Conservation (phyloP, 805 yeast species). For the Cyberlindnera lachancei region DNA sequence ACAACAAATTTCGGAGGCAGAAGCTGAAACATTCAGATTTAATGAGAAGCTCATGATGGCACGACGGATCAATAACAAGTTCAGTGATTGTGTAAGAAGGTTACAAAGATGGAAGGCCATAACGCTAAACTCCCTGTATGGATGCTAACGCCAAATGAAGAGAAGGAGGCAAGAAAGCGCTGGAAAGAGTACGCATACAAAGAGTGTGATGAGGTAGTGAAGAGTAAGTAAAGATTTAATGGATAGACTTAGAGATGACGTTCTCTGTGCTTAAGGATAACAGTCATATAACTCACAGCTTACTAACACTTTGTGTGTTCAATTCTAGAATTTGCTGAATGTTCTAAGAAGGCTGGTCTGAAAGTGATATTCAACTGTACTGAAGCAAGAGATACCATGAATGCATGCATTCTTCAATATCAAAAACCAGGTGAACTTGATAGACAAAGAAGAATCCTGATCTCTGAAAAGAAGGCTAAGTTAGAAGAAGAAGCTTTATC, state of each 20-base stretch:
- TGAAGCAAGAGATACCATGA: constrained; percentile 47
- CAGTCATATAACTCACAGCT: neutral
- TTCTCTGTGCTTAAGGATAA: constrained; percentile 23
- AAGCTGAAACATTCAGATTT: too few species aligned
- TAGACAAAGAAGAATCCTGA: constrained; percentile 56
- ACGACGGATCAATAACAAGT: too few species aligned
- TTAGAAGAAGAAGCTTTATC: too few species aligned
- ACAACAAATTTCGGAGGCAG: too few species aligned
- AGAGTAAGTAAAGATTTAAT: constrained; percentile 32
- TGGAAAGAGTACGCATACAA: constrained; percentile 64
- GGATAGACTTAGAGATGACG: constrained; percentile 20
- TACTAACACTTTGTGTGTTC: constrained; percentile 59
- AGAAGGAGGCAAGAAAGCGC: constrained; percentile 60
- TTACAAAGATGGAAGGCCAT: constrained; percentile 21
- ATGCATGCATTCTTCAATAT: constrained; percentile 52
- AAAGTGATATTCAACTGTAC: constrained; percentile 64
- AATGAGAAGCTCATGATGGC: too few species aligned
- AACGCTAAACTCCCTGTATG: constrained; percentile 51
- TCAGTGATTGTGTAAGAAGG: too few species aligned
- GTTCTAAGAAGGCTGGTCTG: constrained; percentile 56
- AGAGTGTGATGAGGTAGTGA: constrained; percentile 61
- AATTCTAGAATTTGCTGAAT: constrained; percentile 49
- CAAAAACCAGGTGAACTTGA: constrained; percentile 63
- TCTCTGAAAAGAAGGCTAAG: constrained; percentile 45
- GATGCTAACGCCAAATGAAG: constrained; percentile 73